A percentile compares a stretch with the other conserved stretches of the same genome.
phyloP scores from a whole-genome alignment of 495 filamentous ascomycete species.

The Penicillium chermesinum region DNA sequence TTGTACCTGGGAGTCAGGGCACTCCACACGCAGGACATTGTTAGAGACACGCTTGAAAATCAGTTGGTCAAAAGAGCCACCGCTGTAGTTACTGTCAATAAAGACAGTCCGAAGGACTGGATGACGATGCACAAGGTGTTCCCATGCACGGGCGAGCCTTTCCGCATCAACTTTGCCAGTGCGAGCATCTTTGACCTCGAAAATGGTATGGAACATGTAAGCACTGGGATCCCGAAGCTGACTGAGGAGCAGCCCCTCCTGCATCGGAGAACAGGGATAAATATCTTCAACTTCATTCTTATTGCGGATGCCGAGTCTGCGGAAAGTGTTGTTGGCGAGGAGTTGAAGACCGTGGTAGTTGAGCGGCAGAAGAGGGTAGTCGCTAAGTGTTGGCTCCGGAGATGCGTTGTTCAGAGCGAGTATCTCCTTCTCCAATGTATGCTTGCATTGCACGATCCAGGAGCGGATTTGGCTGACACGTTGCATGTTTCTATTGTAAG shows the following conservation, averaged over 20 bases:
- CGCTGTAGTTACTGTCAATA: conserved; percentile 46
- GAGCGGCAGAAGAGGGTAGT: conserved; percentile 60
- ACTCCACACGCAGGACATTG: conserved; percentile 35
- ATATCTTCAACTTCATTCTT: conserved; percentile 49
- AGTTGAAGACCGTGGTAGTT: conserved; percentile 49
- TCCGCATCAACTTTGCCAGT: conserved; percentile 30
- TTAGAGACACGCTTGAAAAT: conserved; percentile 40
- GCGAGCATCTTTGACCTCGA: conserved; percentile 34
- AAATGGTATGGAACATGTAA: conserved; percentile 46
- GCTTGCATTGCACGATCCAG: conserved; percentile 59
- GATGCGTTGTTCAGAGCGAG: conserved; percentile 41
- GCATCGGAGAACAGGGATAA: conserved; percentile 61
- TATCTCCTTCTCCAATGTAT: conserved; percentile 52
- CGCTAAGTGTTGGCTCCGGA: conserved; percentile 54
- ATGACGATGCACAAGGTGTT: conserved; percentile 48
- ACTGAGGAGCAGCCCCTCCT: conserved; percentile 62
- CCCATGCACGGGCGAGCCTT: conserved; percentile 47
- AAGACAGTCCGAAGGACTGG: conserved; percentile 52
- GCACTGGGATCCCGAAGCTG: conserved; percentile 47
- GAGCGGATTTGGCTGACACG: conserved; percentile 49
- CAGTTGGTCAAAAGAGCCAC: conserved; percentile 50
- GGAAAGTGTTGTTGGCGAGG: conserved; percentile 39
- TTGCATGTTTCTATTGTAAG: conserved; percentile 55
- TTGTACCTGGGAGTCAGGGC: conserved; percentile 30
- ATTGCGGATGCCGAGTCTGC: conserved; percentile 42